These are phyloP conservation scores for Ophiostoma triangulosporum DNA, from an alignment of 2,329 filamentous ascomycete genomes.

Conservation along the genomic window DNA sequence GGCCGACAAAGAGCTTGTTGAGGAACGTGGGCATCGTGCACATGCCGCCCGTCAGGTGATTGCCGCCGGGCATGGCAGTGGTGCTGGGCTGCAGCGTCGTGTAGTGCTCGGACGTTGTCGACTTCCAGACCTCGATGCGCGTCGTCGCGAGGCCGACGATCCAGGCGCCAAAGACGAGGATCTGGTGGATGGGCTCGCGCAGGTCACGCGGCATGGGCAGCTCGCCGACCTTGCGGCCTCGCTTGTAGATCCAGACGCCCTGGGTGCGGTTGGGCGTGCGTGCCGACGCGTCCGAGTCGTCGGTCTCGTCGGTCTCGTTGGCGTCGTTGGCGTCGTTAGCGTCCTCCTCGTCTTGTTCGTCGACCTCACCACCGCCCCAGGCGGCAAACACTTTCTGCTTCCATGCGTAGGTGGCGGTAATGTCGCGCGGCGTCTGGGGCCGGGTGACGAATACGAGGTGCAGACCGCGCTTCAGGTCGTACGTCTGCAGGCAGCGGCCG, in stretches of 20 bases:
- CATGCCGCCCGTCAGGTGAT: slow-evolving; percentile 62
- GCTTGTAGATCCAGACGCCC: slow-evolving; percentile 83
- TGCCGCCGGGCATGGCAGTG: slow-evolving; percentile 41
- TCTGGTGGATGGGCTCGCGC: slow-evolving; percentile 57
- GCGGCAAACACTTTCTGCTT: slow-evolving; percentile 80
- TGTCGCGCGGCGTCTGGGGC: slow-evolving; percentile 72
- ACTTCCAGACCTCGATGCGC: slow-evolving; percentile 81
- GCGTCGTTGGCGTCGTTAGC: not conserved
- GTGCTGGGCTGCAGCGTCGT: slow-evolving; percentile 59
- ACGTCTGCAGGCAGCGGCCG: slow-evolving; percentile 82
- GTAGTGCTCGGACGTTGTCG: slow-evolving; percentile 71
- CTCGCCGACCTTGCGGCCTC: slow-evolving; percentile 72
- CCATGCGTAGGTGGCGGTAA: slow-evolving; percentile 80
- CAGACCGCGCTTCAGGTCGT: slow-evolving; percentile 80
- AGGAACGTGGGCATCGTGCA: slow-evolving; percentile 87
- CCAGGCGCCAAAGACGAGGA: slow-evolving; percentile 83
- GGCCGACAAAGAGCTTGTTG: slow-evolving; percentile 88
- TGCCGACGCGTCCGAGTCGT: not conserved
- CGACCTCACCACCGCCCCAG: slow-evolving; percentile 48
- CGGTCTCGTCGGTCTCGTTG: not conserved
- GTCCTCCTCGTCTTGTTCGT: not conserved
- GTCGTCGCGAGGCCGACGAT: slow-evolving; percentile 66
- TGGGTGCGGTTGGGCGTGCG: slow-evolving; percentile 24
- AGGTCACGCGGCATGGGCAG: slow-evolving; percentile 54
- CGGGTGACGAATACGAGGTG: slow-evolving; percentile 88